Evolutionary conservation across 257 asterid genomes (phyloP), one percentile per base, ranked within the genome.

Genomic region (Misopates orontium): DNA sequence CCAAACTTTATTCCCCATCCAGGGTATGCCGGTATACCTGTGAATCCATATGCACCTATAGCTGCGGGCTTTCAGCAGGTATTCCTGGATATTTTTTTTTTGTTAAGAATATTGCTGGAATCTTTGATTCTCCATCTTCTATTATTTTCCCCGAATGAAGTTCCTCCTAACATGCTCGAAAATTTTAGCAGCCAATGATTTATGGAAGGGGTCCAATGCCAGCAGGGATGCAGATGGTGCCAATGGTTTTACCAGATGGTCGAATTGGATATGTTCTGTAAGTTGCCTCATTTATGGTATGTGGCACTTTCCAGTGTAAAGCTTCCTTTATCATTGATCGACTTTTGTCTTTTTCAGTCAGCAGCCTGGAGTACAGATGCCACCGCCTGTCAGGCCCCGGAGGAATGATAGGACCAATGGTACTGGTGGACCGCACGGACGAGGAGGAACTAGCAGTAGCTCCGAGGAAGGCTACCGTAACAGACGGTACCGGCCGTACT

Each of bases 221-320:
- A 51, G 76, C 97, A 54, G 97, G 98, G 72, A 93, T 93, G 98
- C 98, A 93, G 76, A 93, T 93, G 98, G 98, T 93, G 76, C 98
- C 97, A 2, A 90, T 93, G 97, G 93, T 93, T 76, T 82, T 93
- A 69, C 96, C 98, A 15, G 97, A 89, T 82, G 98, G 98, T 64
- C 96, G 86, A 66, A 89, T 89, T 42, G 98, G 97, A 77, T 93
- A 93, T 71, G 96, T 93, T 69, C 91, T 93, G 97, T 93, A 84
- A 87, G 97, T 85, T 65, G 67, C 69, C 64, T 57, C 53, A 15
- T 12, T 17, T 61, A 13, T 54, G 40, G 36, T 23, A n/a, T 55
- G 50, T 45, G 67, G 51, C 14, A 45, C 36, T 58, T 60, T 17
- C 31, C 32, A 1, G 3, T 13, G 20, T 13, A 16, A 57, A 18